Percentiles rank a stretch among this genome's conserved stretches.
Evolutionary conservation across 2,329 filamentous ascomycete species (phyloP).

Genomic region (Aureobasidium sp.): DNA sequence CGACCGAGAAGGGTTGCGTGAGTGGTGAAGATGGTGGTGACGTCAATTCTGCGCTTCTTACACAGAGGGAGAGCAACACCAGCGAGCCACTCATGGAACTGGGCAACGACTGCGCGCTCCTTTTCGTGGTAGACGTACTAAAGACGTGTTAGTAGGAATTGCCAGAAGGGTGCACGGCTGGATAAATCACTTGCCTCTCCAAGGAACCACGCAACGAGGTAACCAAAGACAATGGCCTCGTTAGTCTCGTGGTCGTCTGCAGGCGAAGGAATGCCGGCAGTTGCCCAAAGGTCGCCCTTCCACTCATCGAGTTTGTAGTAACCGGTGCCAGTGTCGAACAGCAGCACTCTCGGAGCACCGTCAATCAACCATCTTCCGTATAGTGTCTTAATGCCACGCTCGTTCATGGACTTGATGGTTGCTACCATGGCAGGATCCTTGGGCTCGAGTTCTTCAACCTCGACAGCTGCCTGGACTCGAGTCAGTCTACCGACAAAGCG

Average conservation of each 20-base stretch:
- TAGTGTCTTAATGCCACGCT: slow-evolving; percentile 78
- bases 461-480: slow-evolving; percentile 69
- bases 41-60: slow-evolving; percentile 90
- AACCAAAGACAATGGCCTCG: slow-evolving; percentile 95
- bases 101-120: slow-evolving; percentile 84
- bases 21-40: slow-evolving; percentile 97
- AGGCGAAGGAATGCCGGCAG: slow-evolving; percentile 86
- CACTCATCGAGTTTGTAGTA: slow-evolving; percentile 91
- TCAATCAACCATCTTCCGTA: slow-evolving; percentile 98
- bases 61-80: slow-evolving; percentile 86
- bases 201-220: slow-evolving; percentile 94
- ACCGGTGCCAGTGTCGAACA: slow-evolving; percentile 91
- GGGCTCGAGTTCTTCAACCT: slow-evolving; percentile 89
- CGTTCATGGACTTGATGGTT: slow-evolving; percentile 87
- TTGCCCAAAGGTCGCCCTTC: slow-evolving; percentile 94
- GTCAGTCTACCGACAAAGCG: slow-evolving; percentile 12
- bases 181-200: slow-evolving; percentile 63
- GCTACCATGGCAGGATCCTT: slow-evolving; percentile 67
- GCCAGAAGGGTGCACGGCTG: not conserved
- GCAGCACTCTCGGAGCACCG: slow-evolving; percentile 82
- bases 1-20: slow-evolving; percentile 91
- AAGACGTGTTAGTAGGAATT: slow-evolving; percentile 13
- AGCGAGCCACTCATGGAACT: slow-evolving; percentile 98
- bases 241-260: slow-evolving; percentile 91
- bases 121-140: slow-evolving; percentile 93